Base-by-base conservation (phyloP, 2,329 filamentous ascomycete species). In the Penicillium fuscoglaucum region DNA sequence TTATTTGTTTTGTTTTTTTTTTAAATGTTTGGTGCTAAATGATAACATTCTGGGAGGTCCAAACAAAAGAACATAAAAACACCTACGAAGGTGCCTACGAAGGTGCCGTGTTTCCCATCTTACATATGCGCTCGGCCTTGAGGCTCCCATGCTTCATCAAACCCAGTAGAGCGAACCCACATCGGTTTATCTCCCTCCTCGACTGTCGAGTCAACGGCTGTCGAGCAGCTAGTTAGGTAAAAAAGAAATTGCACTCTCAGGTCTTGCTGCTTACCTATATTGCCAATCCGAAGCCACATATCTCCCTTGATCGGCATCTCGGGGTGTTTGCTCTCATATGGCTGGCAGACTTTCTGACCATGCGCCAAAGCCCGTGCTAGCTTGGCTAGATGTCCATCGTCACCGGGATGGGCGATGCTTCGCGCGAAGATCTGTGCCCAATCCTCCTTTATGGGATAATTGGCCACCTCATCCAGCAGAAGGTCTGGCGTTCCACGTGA, bases 331-430 rank as follows among this genome's bases (percentile, higher is more conserved):
- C 55, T 64, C 53, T 79, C 74, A 57, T 71, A 75, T 17, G 66
- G 61, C 41, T 68, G 64, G 49, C 75, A 79, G 1, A 72, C 84
- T 75, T 74, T 76, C 74, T 88, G 80, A 1, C 85, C 90, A 66
- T 91, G 75, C 4, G 83, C 83, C 19, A 95, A 73, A 1, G 90
- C 87, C 33, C 92, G 80, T 8, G 88, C 80, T 6, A 96, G 76
- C 74, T 97, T 97, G 54, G 87, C 81, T 10, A 86, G 81, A 75
- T 98, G 93, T 0, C 93, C 92, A 73, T 97, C 92, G 64, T 96
- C 93, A 2, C 43, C 29, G 0, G 81, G 69, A 24, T 79, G 70
- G 37, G 67, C 64, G 54, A 81, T 81, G 50, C 75, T 82, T 52
- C 71, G 78, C 60, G 74, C 69, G 60, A 82, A 78, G 45, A 82